Percentiles rank a stretch among this genome's conserved stretches.
These are phyloP conservation scores for Globisporangium spiculum DNA, from an alignment of 352 stramenopile genomes.

Conservation along the genomic window DNA sequence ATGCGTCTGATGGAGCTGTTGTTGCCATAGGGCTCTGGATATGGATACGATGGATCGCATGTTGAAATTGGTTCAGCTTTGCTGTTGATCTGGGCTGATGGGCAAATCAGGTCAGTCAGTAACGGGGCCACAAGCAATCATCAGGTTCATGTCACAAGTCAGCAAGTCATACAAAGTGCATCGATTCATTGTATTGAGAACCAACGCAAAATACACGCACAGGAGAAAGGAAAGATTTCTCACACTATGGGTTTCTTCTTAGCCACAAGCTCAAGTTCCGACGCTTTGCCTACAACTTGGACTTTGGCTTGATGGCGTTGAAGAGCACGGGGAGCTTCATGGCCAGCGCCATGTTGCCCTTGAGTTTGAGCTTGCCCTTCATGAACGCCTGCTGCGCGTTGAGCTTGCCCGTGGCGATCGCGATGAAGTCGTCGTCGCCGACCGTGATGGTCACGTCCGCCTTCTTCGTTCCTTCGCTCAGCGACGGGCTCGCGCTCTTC, in stretches of 20 bases:
- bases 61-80: slow-evolving; percentile 2
- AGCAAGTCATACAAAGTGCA: not conserved
- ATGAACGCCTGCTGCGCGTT: slow-evolving; percentile 94
- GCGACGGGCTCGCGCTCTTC: slow-evolving; percentile 53
- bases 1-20: not conserved
- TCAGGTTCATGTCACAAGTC: not conserved
- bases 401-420: slow-evolving; percentile 81
- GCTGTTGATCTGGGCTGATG: not conserved
- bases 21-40: not conserved
- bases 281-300: slow-evolving; percentile 55
- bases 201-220: not conserved
- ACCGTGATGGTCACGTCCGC: slow-evolving; percentile 79
- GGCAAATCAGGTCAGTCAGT: not conserved
- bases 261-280: not conserved
- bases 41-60: not conserved
- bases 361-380: slow-evolving; percentile 95
- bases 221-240: not conserved
- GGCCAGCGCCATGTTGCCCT: slow-evolving; percentile 94
- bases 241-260: not conserved
- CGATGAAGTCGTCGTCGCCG: slow-evolving; percentile 75
- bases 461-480: slow-evolving; percentile 66
- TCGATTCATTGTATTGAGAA: not conserved
- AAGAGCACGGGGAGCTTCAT: slow-evolving; percentile 95
- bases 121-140: not conserved
- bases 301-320: slow-evolving; percentile 81